Percentiles rank a stretch among this genome's conserved stretches.
phyloP scores from a whole-genome alignment of 2,329 filamentous ascomycete genomes.

The Clonostachys byssicola region DNA sequence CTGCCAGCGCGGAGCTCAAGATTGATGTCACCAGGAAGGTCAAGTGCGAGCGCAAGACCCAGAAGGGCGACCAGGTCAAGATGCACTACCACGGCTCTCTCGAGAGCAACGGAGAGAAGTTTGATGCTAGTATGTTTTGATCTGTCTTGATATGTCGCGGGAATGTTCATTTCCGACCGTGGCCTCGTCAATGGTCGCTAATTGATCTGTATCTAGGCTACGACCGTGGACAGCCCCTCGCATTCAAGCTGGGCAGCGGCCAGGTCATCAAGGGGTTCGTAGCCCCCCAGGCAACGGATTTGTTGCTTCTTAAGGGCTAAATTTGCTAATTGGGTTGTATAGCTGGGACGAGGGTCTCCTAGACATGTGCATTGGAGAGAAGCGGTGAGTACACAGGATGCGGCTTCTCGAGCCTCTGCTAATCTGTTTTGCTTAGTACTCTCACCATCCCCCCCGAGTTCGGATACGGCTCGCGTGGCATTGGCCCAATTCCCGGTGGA shows the following conservation, averaged over 20 bases:
- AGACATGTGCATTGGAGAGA: constrained; percentile 95
- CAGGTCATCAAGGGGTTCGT: constrained; percentile 85
- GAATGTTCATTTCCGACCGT: background rate
- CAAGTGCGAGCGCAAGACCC: constrained; percentile 74
- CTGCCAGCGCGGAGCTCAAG: constrained; percentile 57
- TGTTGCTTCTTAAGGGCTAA: background rate
- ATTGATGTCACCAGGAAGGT: constrained; percentile 73
- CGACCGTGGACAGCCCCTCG: constrained; percentile 70
- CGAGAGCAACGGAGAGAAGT: constrained; percentile 67
- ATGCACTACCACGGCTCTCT: constrained; percentile 91
- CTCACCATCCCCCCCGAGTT: constrained; percentile 85
- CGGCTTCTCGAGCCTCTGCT: constrained; percentile 2
- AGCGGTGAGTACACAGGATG: constrained; percentile 44
- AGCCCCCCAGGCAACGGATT: background rate
- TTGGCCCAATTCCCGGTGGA: constrained; percentile 80
- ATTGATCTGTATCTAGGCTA: constrained; percentile 45
- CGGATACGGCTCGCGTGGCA: constrained; percentile 72
- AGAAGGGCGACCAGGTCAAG: constrained; percentile 72
- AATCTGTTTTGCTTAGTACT: constrained; percentile 42
- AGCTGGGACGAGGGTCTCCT: constrained; percentile 88
- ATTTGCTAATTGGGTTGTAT: background rate
- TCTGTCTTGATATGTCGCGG: constrained; percentile 1
- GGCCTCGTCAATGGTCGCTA: background rate
- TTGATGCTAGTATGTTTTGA: constrained; percentile 64
- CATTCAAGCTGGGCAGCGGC: constrained; percentile 74